Evolutionary conservation across 768 basidiomycete species (phyloP).

Genomic region (Hypholoma sublateritium): DNA sequence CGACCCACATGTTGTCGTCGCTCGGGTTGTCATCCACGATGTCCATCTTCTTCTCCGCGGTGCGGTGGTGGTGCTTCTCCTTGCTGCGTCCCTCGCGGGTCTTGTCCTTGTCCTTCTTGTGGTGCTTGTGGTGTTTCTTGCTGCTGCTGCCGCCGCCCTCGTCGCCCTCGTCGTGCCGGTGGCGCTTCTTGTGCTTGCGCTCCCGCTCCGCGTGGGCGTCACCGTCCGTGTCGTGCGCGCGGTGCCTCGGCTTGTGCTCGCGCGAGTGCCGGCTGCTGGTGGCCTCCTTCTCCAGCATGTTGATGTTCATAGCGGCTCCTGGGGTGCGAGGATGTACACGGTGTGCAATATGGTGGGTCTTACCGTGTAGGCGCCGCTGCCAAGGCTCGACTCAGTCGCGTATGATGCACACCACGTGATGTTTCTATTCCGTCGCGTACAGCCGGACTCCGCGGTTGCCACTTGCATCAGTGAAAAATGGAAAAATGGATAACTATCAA

Average conservation of each 20-base stretch:
- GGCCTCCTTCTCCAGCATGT: slow-evolving; percentile 7
- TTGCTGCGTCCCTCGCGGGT: slow-evolving; percentile 20
- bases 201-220: slow-evolving; percentile 20
- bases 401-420: too few relatives aligned
- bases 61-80: slow-evolving; percentile 39
- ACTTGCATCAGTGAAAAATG: too few relatives aligned
- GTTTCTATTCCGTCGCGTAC: too few relatives aligned
- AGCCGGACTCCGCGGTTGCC: too few relatives aligned
- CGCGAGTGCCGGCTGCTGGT: slow-evolving; percentile 5
- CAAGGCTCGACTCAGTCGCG: too few relatives aligned
- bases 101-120: slow-evolving; percentile 43
- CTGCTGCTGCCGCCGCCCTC: slow-evolving; percentile 15
- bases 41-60: slow-evolving; percentile 40
- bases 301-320: neutral
- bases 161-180: neutral
- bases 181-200: slow-evolving; percentile 47
- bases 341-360: too few relatives aligned
- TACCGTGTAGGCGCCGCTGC: too few relatives aligned
- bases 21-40: slow-evolving; percentile 73
- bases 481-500: too few relatives aligned
- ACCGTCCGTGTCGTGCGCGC: neutral
- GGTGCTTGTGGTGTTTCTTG: slow-evolving; percentile 29
- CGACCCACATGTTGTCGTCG: slow-evolving; percentile 81
- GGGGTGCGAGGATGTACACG: neutral
- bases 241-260: slow-evolving; percentile 6